phyloP scores from a whole-genome alignment of 2,329 filamentous ascomycete species.

The Cercospora beticola region DNA sequence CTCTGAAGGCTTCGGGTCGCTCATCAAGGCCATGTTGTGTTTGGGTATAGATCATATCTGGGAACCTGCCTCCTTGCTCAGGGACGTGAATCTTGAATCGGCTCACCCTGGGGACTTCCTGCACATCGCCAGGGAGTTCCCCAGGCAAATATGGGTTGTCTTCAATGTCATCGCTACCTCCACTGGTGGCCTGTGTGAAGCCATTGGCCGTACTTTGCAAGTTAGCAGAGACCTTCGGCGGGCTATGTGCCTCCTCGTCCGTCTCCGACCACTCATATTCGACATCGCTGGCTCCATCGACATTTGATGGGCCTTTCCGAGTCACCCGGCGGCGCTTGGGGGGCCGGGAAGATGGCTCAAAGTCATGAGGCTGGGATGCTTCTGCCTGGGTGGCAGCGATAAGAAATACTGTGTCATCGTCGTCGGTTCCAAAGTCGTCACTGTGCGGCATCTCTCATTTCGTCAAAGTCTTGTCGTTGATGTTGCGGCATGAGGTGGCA shows the following conservation, averaged over 20 bases:
- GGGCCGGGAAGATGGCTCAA: constrained; percentile 37
- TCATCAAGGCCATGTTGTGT: constrained; percentile 43
- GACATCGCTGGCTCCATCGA: constrained; percentile 31
- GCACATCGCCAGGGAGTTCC: constrained; percentile 25
- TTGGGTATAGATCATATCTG: constrained; percentile 46
- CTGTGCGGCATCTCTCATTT: constrained; percentile 33
- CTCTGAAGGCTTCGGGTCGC: constrained; percentile 47
- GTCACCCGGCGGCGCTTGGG: constrained; percentile 34
- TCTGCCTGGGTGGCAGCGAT: constrained; percentile 36
- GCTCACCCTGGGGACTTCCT: constrained; percentile 35
- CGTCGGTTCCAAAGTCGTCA: constrained; percentile 37
- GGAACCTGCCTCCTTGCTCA: constrained; percentile 41
- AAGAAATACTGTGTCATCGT: constrained; percentile 37
- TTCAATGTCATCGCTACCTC: constrained; percentile 20
- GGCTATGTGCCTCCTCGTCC: constrained; percentile 26
- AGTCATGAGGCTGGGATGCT: constrained; percentile 32
- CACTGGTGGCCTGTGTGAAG: constrained; percentile 13
- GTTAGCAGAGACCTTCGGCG: constrained; percentile 17
- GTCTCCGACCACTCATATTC: constrained; percentile 24
- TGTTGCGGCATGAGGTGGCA: constrained; percentile 3
- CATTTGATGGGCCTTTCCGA: constrained; percentile 19
- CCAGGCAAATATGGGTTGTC: constrained; percentile 31
- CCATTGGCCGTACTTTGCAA: constrained; percentile 6
- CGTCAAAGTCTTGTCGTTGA: constrained; percentile 3
- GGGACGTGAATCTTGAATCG: constrained; percentile 48